A percentile compares a stretch with the other conserved stretches of the same genome.
phyloP scores from a whole-genome alignment of 140 eudicot genomes.

The Bidens hawaiensis region DNA sequence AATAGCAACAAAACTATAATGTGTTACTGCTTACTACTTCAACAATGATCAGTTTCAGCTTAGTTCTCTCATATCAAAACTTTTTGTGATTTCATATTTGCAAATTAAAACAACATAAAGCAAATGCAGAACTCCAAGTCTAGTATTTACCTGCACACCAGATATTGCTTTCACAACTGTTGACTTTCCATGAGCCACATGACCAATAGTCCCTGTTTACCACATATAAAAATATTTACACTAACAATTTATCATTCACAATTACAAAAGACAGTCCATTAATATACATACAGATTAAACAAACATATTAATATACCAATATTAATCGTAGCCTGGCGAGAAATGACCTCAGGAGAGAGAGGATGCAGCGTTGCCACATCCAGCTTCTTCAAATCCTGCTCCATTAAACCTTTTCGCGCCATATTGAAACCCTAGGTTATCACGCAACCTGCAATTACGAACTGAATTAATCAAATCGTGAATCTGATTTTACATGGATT shows the following conservation, averaged over 20 bases:
- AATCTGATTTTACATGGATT: not conserved
- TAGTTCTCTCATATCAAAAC: not conserved
- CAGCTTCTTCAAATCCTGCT: conserved; percentile 92
- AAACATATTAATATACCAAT: conserved; percentile 49
- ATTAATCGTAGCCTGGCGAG: conserved; percentile 95
- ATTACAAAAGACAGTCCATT: not conserved
- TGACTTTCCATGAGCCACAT: conserved; percentile 98
- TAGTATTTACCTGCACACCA: conserved; percentile 78
- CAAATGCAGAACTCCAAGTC: not conserved
- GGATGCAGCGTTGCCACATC: conserved; percentile 88
- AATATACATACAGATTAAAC: conserved; percentile 4
- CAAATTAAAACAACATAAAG: not conserved
- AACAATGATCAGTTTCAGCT: not conserved
- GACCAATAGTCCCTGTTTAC: conserved; percentile 84
- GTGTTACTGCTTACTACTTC: not conserved
- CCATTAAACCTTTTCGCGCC: conserved; percentile 89
- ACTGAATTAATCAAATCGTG: not conserved
- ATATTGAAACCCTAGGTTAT: conserved; percentile 35
- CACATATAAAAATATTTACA: not conserved
- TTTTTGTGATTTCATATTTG: not conserved
- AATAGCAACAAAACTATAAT: not conserved
- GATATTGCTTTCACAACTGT: conserved; percentile 98
- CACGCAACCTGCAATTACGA: conserved; percentile 6
- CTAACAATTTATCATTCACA: not conserved
- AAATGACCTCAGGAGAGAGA: conserved; percentile 89